Evolutionary conservation across 2,329 filamentous ascomycete species (phyloP).

Genomic region (Sporothrix sp.): DNA sequence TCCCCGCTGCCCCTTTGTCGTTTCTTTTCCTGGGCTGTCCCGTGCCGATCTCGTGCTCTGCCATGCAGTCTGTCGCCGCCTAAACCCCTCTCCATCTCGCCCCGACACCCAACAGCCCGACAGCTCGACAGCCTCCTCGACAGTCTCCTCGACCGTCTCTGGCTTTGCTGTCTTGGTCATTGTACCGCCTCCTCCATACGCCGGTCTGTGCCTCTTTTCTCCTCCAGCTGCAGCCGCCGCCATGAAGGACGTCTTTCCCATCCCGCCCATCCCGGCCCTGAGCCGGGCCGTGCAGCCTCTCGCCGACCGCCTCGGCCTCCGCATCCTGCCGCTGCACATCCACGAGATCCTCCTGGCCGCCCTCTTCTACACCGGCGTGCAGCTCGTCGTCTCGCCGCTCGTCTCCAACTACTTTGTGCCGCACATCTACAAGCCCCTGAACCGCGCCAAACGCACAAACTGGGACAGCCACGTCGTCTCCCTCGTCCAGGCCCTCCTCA

Average conservation of each 20-base stretch:
- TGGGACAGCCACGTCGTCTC: conserved; percentile 84
- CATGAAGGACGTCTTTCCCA: conserved; percentile 67
- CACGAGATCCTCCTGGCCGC: conserved; percentile 65
- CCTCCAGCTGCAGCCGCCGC: too few species aligned
- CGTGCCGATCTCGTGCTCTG: neutral
- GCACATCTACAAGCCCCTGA: conserved; percentile 51
- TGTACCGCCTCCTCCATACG: too few species aligned
- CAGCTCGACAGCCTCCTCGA: too few species aligned
- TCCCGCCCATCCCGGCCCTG: conserved; percentile 50
- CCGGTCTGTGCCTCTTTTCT: too few species aligned
- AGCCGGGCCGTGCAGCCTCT: conserved; percentile 50
- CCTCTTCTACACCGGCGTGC: conserved; percentile 58
- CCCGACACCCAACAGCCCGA: too few species aligned
- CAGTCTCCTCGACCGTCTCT: too few species aligned
- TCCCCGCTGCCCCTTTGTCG: too few species aligned
- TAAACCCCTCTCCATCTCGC: too few species aligned
- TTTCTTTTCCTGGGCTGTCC: neutral
- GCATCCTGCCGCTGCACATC: conserved; percentile 62
- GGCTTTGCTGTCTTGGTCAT: too few species aligned
- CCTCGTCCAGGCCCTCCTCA: conserved; percentile 64
- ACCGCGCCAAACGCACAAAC: conserved; percentile 57
- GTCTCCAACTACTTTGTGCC: conserved; percentile 55
- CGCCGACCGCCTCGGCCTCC: conserved; percentile 51
- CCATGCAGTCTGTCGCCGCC: neutral
- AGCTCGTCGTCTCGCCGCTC: conserved; percentile 55